Conservation (phyloP, 116 monocot genomes). For the Dioscorea cayenensis region DNA sequence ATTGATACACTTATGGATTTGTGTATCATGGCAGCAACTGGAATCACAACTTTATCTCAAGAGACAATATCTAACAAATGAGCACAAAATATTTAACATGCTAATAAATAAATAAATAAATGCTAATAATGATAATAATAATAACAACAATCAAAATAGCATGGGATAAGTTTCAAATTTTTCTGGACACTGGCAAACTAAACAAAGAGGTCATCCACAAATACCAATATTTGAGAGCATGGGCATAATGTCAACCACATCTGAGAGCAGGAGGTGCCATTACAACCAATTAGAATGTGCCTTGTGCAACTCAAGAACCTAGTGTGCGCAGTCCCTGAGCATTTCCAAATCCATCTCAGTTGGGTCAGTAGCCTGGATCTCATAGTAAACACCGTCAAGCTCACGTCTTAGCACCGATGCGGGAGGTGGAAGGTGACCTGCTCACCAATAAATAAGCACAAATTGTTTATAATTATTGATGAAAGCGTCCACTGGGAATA, state of each 20-base stretch:
- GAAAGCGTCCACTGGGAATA: too few species aligned
- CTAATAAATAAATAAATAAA: too few species aligned
- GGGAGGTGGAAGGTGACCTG: slow-evolving; percentile 53
- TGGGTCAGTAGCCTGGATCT: slow-evolving; percentile 64
- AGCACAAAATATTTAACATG: too few species aligned
- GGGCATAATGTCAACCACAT: neutral
- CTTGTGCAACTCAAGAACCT: neutral
- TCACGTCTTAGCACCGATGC: slow-evolving; percentile 55
- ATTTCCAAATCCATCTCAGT: slow-evolving; percentile 58
- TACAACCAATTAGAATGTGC: neutral
- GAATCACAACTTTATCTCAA: too few species aligned
- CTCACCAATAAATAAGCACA: neutral
- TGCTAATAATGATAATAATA: too few species aligned
- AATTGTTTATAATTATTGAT: neutral
- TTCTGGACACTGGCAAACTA: too few species aligned
- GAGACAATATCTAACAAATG: too few species aligned
- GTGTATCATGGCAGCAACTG: neutral
- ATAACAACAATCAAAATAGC: too few species aligned
- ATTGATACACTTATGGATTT: neutral
- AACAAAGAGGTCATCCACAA: too few species aligned
- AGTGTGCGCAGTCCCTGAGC: slow-evolving; percentile 49
- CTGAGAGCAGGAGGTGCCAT: neutral
- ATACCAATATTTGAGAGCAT: neutral
- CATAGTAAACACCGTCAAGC: slow-evolving; percentile 59
- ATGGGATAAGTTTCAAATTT: too few species aligned